These are phyloP conservation scores for Astathelohania contejeani DNA, from an alignment of 371 early-diverging fungal species.

Conservation along the genomic window DNA sequence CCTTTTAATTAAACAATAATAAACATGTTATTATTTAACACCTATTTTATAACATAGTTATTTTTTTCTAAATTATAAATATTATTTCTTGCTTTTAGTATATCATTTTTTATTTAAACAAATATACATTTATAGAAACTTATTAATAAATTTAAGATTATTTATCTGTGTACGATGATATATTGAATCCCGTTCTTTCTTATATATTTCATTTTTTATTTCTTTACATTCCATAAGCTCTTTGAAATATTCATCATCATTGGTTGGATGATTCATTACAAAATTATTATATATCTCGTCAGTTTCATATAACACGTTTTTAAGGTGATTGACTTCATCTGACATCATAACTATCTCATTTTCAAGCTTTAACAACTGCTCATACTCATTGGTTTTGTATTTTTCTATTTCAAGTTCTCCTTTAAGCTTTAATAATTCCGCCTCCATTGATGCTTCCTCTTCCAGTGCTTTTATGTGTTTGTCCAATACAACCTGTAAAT, in stretches of 20 bases:
- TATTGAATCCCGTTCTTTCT: constrained; percentile 20
- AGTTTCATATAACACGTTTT: not conserved
- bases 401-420: constrained; percentile 1
- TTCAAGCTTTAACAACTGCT: constrained; percentile 2
- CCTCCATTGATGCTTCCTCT: constrained; percentile 1
- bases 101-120: not conserved
- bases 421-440: not conserved
- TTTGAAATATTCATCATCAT: constrained; percentile 4
- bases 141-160: not conserved
- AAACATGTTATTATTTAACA: no score
- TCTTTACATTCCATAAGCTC: constrained; percentile 27
- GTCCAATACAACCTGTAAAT: constrained; percentile 17
- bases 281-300: not conserved
- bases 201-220: constrained; percentile 19
- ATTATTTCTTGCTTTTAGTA: no score
- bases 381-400: constrained; percentile 7
- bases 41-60: no score
- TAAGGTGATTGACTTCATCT: not conserved
- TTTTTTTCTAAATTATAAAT: no score
- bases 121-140: not conserved
- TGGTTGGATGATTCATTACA: not conserved
- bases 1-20: no score
- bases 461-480: constrained; percentile 1
- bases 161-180: constrained; percentile 9
- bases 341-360: not conserved